These are phyloP conservation scores for Candida suzukii DNA, from an alignment of 805 yeast genomes.

Conservation along the genomic window DNA sequence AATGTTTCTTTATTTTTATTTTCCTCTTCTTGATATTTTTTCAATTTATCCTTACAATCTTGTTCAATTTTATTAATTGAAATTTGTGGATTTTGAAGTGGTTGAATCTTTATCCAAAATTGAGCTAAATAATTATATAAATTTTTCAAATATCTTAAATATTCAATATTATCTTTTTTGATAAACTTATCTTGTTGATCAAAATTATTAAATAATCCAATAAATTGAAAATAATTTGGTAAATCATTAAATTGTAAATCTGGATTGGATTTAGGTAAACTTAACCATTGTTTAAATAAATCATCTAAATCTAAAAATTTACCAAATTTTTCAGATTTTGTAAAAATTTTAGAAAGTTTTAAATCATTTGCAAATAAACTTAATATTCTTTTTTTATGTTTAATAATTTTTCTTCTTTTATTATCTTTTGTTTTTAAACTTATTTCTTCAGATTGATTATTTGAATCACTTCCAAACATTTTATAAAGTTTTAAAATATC, in stretches of 20 bases:
- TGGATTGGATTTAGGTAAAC: constrained; percentile 30
- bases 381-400: constrained; percentile 30
- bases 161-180: constrained; percentile 20
- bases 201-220: constrained; percentile 38
- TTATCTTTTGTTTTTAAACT: constrained; percentile 6
- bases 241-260: constrained; percentile 2
- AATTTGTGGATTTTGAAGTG: constrained; percentile 36
- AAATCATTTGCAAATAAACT: constrained; percentile 46
- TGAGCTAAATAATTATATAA: constrained; percentile 42
- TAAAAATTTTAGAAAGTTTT: constrained; percentile 42
- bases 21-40: constrained; percentile 13
- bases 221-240: constrained; percentile 41
- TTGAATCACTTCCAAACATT: constrained; percentile 18
- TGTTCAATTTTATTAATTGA: constrained; percentile 19
- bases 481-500: constrained; percentile 23
- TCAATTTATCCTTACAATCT: constrained; percentile 5
- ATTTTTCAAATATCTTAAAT: constrained; percentile 35
- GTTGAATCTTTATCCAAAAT: constrained; percentile 42
- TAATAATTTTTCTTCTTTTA: constrained; percentile 7
- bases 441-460: background rate
- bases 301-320: constrained; percentile 49
- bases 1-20: too few relatives aligned
- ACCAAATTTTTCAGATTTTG: constrained; percentile 59
- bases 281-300: constrained; percentile 48
- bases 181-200: constrained; percentile 5